Base-by-base conservation (phyloP, 2,329 filamentous ascomycete species). In the Pestalotiopsis sp. region DNA sequence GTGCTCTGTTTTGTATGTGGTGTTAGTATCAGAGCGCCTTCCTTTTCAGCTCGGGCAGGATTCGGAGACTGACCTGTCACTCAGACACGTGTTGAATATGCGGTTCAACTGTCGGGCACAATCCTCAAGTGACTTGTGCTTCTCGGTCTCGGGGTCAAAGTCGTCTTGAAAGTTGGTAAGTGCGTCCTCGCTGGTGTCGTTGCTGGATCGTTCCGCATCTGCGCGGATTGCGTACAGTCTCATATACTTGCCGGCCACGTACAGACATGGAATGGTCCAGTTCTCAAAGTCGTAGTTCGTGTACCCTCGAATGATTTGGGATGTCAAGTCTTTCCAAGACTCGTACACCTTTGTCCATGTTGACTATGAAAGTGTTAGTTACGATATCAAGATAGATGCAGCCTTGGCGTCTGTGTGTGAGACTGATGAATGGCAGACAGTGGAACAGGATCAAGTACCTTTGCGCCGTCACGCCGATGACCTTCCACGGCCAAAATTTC, bases 211-310 rank as follows among this genome's bases (percentile, higher is more conserved):
- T 75, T 93, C 91, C 49, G 91, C 89, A 78, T 99, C 96, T 68
- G 96, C 95, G 76, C 92, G 93, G 79, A 98, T 96, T 62, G 96
- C 96, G 80, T 97, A 97, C 58, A 92, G 83, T 69, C 96, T 88
- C 69, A 99, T 81, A 78, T 97, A 94, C 80, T 94, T 97, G 67
- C 94, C 95, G 27, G 92, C 91, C 66, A 92, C 87, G 77, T 98
- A 98, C 52, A 99, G 85, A 77, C 93, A 95, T 3, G 96, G 95
- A 65, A 99, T 90, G 0, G 94, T 96, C 95, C 96, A 99, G 39
- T 94, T 91, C 72, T 93, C 91, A 74, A 98, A 93, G 2, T 89
- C 87, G 67, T 86, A 85, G 72, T 88, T 91, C 45, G 90, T 91
- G 78, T 98, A 98, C 39, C 94, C 94, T 73, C 94, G 89, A 69